These are phyloP conservation scores for Bisporella sp. DNA, from an alignment of 2,329 filamentous ascomycete genomes.

Conservation along the genomic window DNA sequence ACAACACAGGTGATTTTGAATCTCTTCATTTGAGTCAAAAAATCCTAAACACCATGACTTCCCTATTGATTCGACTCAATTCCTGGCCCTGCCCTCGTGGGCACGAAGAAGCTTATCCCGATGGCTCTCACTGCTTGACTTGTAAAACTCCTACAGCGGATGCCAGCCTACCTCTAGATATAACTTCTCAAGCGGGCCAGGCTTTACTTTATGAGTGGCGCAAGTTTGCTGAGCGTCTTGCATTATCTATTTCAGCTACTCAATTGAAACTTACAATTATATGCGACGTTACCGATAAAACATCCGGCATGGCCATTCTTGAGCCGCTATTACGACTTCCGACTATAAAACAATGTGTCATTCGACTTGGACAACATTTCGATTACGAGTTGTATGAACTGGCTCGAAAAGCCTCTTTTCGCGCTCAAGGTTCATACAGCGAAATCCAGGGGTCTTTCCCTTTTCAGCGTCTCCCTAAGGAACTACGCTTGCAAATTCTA, in stretches of 20 bases:
- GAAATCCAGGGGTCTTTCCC: background rate
- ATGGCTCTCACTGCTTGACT: background rate
- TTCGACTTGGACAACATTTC: conserved; percentile 2
- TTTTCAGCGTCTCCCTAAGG: conserved; percentile 3
- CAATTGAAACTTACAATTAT: conserved; percentile 1
- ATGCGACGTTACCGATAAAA: conserved; percentile 2
- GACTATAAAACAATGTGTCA: conserved; percentile 1
- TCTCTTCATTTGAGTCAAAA: no score
- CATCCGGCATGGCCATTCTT: conserved; percentile 1
- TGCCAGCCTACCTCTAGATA: background rate
- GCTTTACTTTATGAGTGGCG: background rate
- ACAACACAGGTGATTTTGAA: no score
- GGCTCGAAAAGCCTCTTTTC: background rate
- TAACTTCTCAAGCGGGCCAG: background rate
- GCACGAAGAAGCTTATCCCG: background rate
- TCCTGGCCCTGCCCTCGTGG: conserved; percentile 3
- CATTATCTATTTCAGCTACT: conserved; percentile 1
- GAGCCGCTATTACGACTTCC: conserved; percentile 1
- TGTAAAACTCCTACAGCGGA: background rate
- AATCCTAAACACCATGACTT: background rate
- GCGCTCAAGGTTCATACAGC: background rate
- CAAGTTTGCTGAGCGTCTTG: background rate
- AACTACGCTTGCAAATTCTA: conserved; percentile 1
- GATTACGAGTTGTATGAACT: background rate
- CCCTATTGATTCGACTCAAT: conserved; percentile 6